These are phyloP conservation scores for Xylariaceae sp. DNA, from an alignment of 2,329 filamentous ascomycete genomes.

Conservation along the genomic window DNA sequence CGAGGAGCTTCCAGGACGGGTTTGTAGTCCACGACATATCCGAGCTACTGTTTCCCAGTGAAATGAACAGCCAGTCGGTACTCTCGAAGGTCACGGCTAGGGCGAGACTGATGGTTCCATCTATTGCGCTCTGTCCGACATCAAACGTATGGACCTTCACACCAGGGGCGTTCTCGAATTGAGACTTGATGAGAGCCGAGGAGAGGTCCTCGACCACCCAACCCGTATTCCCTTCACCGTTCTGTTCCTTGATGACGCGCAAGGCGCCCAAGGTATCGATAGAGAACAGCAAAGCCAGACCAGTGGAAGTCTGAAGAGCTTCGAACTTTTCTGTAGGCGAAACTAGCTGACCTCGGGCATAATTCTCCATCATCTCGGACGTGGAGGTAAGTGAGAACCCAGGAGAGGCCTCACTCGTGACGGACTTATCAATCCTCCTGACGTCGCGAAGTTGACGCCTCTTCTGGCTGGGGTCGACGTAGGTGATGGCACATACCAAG, in stretches of 20 bases:
- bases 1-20: background rate
- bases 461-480: background rate
- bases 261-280: slow-evolving; percentile 3
- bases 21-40: slow-evolving; percentile 2
- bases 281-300: slow-evolving; percentile 3
- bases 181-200: background rate
- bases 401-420: background rate
- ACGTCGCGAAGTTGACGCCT: background rate
- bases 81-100: background rate
- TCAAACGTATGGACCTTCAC: background rate
- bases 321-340: slow-evolving; percentile 4
- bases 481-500: slow-evolving; percentile 5
- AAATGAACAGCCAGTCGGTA: slow-evolving; percentile 3
- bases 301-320: slow-evolving; percentile 4
- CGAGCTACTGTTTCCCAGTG: background rate
- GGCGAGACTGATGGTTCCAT: slow-evolving; percentile 3
- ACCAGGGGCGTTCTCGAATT: background rate
- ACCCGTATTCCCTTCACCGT: background rate
- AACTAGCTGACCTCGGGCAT: slow-evolving; percentile 1
- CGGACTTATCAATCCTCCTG: background rate
- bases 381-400: slow-evolving; percentile 1
- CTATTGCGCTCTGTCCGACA: slow-evolving; percentile 1
- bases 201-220: slow-evolving; percentile 1
- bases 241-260: slow-evolving; percentile 1
- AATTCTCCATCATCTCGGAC: slow-evolving; percentile 8